phyloP scores from a whole-genome alignment of 2,329 filamentous ascomycete species.

The Microsporum ferrugineum region DNA sequence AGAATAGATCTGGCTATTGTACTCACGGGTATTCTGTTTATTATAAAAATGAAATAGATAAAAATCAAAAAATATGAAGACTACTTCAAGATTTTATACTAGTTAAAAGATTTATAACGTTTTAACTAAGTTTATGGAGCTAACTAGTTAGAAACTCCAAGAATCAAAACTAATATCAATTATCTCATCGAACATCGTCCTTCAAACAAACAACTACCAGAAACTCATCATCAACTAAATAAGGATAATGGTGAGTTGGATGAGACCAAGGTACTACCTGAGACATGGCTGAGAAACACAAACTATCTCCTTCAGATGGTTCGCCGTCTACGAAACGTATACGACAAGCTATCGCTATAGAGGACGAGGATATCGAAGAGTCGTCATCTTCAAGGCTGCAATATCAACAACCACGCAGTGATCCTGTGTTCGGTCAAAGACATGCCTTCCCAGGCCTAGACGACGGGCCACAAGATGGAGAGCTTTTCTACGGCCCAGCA shows the following conservation, averaged over 20 bases:
- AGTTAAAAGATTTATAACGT: not conserved
- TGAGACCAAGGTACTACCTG: not conserved
- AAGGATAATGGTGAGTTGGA: not conserved
- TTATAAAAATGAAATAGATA: not conserved
- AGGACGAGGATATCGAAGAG: slow-evolving; percentile 21
- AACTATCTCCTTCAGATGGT: slow-evolving; percentile 7
- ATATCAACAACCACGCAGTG: slow-evolving; percentile 36
- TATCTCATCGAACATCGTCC: not conserved
- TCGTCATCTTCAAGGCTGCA: slow-evolving; percentile 9
- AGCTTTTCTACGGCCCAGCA: slow-evolving; percentile 57
- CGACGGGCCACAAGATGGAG: slow-evolving; percentile 37
- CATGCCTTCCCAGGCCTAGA: slow-evolving; percentile 58
- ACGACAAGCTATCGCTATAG: slow-evolving; percentile 19
- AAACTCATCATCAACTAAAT: not conserved
- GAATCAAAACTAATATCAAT: not conserved
- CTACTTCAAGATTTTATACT: not conserved
- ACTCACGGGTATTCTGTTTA: not conserved
- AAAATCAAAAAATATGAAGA: not conserved
- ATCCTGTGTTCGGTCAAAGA: slow-evolving; percentile 59
- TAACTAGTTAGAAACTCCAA: too few species aligned
- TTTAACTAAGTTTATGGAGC: not conserved
- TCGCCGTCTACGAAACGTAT: slow-evolving; percentile 21
- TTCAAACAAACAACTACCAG: not conserved
- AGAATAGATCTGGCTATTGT: not conserved
- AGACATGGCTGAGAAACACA: slow-evolving; percentile 12